These are phyloP conservation scores for Neobulgaria alba DNA, from an alignment of 2,329 filamentous ascomycete species.

Conservation along the genomic window DNA sequence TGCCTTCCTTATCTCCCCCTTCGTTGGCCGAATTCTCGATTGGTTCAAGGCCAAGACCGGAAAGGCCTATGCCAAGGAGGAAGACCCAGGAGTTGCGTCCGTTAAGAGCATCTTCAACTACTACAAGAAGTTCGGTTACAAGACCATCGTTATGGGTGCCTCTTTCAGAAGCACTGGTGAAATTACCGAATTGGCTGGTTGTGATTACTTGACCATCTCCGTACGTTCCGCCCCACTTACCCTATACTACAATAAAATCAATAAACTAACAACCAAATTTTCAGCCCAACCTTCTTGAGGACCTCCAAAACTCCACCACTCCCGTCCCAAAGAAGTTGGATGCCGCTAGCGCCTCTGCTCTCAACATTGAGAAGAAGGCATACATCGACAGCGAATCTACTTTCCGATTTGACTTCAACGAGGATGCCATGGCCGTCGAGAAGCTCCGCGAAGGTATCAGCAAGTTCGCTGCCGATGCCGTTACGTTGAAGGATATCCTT, in stretches of 20 bases:
- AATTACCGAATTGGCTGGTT: constrained; percentile 96
- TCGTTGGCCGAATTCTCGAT: constrained; percentile 97
- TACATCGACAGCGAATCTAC: constrained; percentile 83
- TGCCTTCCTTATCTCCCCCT: constrained; percentile 97
- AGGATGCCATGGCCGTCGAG: constrained; percentile 98
- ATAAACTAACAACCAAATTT: too few relatives aligned
- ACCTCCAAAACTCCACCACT: constrained; percentile 77
- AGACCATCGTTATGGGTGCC: constrained; percentile 99
- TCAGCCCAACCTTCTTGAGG: constrained; percentile 85
- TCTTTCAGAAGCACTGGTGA: constrained; percentile 95
- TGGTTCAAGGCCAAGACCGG: constrained; percentile 97
- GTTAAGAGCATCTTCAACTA: constrained; percentile 97
- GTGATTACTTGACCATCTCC: constrained; percentile 97
- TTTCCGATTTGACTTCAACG: constrained; percentile 99
- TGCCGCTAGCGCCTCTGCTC: constrained; percentile 50
- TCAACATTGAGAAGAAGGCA: constrained; percentile 77
- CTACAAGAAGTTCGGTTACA: constrained; percentile 99
- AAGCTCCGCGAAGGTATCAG: constrained; percentile 99
- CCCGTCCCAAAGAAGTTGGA: constrained; percentile 90
- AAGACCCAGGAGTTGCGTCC: constrained; percentile 93
- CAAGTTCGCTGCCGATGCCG: constrained; percentile 95
- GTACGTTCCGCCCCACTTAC: constrained; percentile 42
- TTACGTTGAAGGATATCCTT: constrained; percentile 88
- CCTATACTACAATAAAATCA: too few relatives aligned
- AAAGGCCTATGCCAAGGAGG: constrained; percentile 82